Evolutionary conservation across 1,284 basidiomycete genomes (phyloP).

Genomic region (Polyporus tsugae): DNA sequence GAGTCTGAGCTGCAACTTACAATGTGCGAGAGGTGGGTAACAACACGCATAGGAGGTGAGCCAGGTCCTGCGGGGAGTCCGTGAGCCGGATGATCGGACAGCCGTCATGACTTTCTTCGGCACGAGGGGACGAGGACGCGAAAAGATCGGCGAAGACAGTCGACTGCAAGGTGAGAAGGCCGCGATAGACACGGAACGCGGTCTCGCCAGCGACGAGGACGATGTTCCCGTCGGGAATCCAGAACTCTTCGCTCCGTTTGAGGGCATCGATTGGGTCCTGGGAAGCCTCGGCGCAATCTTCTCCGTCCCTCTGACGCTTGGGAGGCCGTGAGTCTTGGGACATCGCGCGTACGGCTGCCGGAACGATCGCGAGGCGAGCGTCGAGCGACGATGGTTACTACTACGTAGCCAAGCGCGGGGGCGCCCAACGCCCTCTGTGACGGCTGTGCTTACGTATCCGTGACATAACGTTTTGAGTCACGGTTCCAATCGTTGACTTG

Average conservation of each 20-base stretch:
- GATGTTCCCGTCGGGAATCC: constrained; percentile 76
- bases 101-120: constrained; percentile 10
- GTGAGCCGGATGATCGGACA: constrained; percentile 19
- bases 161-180: constrained; percentile 42
- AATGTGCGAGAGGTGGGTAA: background rate
- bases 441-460: too few relatives aligned
- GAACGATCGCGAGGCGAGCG: background rate
- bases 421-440: too few relatives aligned
- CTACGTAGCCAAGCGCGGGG: too few relatives aligned
- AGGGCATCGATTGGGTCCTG: background rate
- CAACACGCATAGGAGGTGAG: constrained; percentile 8
- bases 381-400: too few relatives aligned
- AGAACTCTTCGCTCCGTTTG: constrained; percentile 55
- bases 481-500: too few relatives aligned
- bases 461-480: too few relatives aligned
- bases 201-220: constrained; percentile 61
- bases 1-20: background rate
- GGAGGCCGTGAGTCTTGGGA: background rate
- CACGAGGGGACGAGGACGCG: constrained; percentile 6
- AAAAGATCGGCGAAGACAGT: constrained; percentile 26
- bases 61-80: constrained; percentile 14
- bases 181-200: constrained; percentile 74
- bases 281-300: background rate
- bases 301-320: background rate
- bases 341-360: background rate